These are phyloP conservation scores for Boletus rufocinnamomeus DNA, from an alignment of 768 basidiomycete genomes.

Conservation along the genomic window DNA sequence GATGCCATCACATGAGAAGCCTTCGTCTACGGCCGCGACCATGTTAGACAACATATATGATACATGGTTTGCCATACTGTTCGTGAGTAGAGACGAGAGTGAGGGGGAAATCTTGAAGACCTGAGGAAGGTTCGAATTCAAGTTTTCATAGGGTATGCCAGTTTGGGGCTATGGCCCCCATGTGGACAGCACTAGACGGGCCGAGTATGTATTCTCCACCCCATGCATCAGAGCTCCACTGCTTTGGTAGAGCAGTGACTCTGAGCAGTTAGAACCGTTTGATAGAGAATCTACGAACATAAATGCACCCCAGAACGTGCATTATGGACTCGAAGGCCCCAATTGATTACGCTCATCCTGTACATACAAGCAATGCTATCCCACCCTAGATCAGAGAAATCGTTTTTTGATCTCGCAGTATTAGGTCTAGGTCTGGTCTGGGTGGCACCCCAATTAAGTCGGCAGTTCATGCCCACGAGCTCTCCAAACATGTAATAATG, in stretches of 20 bases:
- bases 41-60: neutral
- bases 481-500: too few species aligned
- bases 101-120: neutral
- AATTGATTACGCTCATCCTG: too few species aligned
- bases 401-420: too few species aligned
- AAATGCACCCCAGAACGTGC: neutral
- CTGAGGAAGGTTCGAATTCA: neutral
- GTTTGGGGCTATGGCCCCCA: neutral
- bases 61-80: neutral
- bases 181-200: neutral
- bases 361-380: neutral
- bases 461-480: too few species aligned
- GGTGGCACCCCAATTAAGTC: too few species aligned
- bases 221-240: neutral
- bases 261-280: neutral
- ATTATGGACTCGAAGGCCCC: too few species aligned
- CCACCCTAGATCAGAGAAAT: too few species aligned
- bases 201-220: neutral
- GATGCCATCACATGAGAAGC: slow-evolving; percentile 14
- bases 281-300: neutral
- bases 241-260: neutral
- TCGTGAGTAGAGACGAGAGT: neutral
- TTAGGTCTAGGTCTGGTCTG: too few species aligned
- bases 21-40: neutral
- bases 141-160: neutral